Evolutionary conservation across 768 basidiomycete species (phyloP).

Genomic region (Candolleomyces aberdarensis): DNA sequence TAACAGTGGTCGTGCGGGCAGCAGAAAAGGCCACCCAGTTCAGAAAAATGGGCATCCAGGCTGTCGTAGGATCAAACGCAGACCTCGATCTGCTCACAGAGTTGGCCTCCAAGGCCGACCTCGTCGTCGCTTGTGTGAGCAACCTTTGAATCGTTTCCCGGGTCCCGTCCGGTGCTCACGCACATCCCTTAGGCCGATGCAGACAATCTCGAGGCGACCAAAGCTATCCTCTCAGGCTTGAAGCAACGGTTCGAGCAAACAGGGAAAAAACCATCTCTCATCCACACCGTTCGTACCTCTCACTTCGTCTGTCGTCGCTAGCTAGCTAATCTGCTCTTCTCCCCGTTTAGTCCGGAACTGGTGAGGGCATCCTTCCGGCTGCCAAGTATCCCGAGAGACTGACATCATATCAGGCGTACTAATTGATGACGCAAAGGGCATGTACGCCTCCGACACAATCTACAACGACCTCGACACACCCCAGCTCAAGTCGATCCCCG

Average conservation of each 20-base stretch:
- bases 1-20: slow-evolving; percentile 44
- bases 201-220: slow-evolving; percentile 34
- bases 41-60: slow-evolving; percentile 31
- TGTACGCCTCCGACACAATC: slow-evolving; percentile 32
- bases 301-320: background rate
- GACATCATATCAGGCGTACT: slow-evolving; percentile 31
- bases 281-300: slow-evolving; percentile 40
- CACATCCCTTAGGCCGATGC: slow-evolving; percentile 30
- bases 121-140: slow-evolving; percentile 41
- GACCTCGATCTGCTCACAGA: slow-evolving; percentile 36
- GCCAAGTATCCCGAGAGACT: background rate
- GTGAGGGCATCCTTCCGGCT: slow-evolving; percentile 12
- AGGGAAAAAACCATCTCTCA: slow-evolving; percentile 29
- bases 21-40: slow-evolving; percentile 44
- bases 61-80: slow-evolving; percentile 37
- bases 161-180: background rate
- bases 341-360: slow-evolving; percentile 28
- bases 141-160: background rate
- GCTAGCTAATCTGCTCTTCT: background rate
- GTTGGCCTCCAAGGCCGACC: slow-evolving; percentile 41
- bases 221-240: slow-evolving; percentile 36
- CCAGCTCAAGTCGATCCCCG: slow-evolving; percentile 41
- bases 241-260: slow-evolving; percentile 32
- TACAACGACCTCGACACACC: slow-evolving; percentile 49
- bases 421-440: slow-evolving; percentile 40